Percentiles rank a stretch among this genome's conserved stretches.
Evolutionary conservation across 306 rosid genomes (phyloP).

Genomic region (Ormosia emarginata): DNA sequence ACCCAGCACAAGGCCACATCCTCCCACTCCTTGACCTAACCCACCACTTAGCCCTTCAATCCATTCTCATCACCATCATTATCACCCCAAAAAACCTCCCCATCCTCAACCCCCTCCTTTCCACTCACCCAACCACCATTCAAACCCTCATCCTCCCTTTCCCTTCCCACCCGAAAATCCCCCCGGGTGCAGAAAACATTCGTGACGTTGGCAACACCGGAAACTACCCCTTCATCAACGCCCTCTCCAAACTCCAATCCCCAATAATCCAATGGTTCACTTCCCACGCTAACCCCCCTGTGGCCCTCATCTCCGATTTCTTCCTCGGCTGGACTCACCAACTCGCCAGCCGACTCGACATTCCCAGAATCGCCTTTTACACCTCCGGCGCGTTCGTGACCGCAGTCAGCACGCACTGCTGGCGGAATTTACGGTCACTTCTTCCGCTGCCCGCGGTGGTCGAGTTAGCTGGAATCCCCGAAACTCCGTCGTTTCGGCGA

Average conservation of each 20-base stretch:
- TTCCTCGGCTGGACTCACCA: conserved; percentile 42
- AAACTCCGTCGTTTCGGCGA: conserved; percentile 38
- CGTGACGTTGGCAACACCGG: conserved; percentile 55
- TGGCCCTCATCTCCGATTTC: conserved; percentile 38
- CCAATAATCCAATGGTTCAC: conserved; percentile 29
- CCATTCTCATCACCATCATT: conserved; percentile 45
- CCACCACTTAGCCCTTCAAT: conserved; percentile 42
- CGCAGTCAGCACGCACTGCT: conserved; percentile 20
- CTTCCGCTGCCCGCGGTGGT: background rate
- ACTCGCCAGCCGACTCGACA: conserved; percentile 19
- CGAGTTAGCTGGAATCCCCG: conserved; percentile 25
- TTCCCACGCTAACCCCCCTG: conserved; percentile 32
- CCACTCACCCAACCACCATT: conserved; percentile 46
- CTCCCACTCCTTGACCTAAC: conserved; percentile 53
- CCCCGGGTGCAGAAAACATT: conserved; percentile 45
- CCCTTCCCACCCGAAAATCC: conserved; percentile 61
- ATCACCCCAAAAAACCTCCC: conserved; percentile 68
- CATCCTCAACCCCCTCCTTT: conserved; percentile 39
- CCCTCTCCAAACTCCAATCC: conserved; percentile 32
- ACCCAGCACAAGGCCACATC: conserved; percentile 79
- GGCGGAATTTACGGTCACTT: background rate
- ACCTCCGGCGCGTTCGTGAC: background rate
- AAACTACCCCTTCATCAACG: conserved; percentile 38
- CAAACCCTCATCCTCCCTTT: conserved; percentile 53
- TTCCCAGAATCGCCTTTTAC: conserved; percentile 21